phyloP scores from a whole-genome alignment of 1,284 basidiomycete species.

The Pisolithus thermaeus region DNA sequence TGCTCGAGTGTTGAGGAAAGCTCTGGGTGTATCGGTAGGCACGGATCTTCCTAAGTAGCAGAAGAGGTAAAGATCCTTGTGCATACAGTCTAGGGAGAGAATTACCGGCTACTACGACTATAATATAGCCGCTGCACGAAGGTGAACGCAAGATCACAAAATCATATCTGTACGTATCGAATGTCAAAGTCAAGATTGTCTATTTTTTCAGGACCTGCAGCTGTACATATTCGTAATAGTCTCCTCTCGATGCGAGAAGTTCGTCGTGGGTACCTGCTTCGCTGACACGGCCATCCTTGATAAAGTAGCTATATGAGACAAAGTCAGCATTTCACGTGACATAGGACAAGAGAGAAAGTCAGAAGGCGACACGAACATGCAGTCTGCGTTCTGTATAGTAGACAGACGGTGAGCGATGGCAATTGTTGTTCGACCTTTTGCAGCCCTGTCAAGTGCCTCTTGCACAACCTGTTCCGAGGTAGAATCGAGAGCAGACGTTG shows the following conservation, averaged over 20 bases:
- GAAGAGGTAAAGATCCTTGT: too few relatives aligned
- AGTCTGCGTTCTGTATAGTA: conserved; percentile 91
- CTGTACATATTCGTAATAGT: conserved; percentile 86
- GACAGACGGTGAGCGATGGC: conserved; percentile 92
- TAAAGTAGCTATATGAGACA: conserved; percentile 63
- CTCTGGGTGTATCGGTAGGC: too few relatives aligned
- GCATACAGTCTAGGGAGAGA: too few relatives aligned
- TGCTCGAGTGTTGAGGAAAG: too few relatives aligned
- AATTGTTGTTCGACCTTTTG: conserved; percentile 85
- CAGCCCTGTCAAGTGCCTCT: conserved; percentile 86
- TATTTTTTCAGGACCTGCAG: conserved; percentile 66
- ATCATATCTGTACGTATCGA: too few relatives aligned
- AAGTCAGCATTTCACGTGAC: conserved; percentile 9
- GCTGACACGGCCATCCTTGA: conserved; percentile 82
- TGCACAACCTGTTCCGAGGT: conserved; percentile 94
- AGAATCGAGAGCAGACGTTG: conserved; percentile 91
- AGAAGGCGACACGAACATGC: conserved; percentile 60
- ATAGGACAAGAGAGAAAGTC: neutral
- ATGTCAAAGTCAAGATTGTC: neutral
- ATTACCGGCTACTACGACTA: too few relatives aligned
- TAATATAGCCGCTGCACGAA: too few relatives aligned
- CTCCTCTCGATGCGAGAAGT: conserved; percentile 66
- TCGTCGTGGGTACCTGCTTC: conserved; percentile 89
- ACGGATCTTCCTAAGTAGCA: too few relatives aligned
- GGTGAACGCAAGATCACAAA: too few relatives aligned